Percentiles rank a stretch among this genome's conserved stretches.
Conservation (phyloP, 371 early-diverging fungal species). For the Umbelopsis sp. region DNA sequence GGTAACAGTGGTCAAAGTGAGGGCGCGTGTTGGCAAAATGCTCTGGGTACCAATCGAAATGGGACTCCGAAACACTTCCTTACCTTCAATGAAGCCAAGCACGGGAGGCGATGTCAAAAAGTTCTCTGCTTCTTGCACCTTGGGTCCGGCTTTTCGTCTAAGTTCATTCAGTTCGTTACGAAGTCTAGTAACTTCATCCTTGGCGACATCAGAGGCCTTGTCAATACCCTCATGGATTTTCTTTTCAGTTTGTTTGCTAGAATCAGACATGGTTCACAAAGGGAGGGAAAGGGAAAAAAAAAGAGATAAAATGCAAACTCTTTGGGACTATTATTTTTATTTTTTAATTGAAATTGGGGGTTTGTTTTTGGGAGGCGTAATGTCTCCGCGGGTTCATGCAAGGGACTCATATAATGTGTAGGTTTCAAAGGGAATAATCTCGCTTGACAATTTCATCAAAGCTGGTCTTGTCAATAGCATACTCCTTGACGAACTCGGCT, state of each 20-base stretch:
- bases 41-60: neutral
- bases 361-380: neutral
- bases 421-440: constrained; percentile 42
- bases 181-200: constrained; percentile 39
- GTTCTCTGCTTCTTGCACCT: constrained; percentile 40
- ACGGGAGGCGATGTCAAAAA: constrained; percentile 41
- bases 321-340: neutral
- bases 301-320: neutral
- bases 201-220: constrained; percentile 21
- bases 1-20: too few relatives aligned
- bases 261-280: constrained; percentile 6
- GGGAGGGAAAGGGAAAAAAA: neutral
- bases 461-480: constrained; percentile 69
- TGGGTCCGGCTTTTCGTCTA: constrained; percentile 38
- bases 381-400: constrained; percentile 11
- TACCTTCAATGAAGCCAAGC: constrained; percentile 44
- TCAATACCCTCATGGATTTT: constrained; percentile 24
- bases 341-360: neutral
- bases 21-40: neutral
- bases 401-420: neutral
- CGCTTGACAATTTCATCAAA: constrained; percentile 74
- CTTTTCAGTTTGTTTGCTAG: constrained; percentile 18
- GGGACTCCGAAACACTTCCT: neutral
- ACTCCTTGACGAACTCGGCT: constrained; percentile 83
- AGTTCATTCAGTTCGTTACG: constrained; percentile 45